Base-by-base conservation (phyloP, 352 stramenopile species). In the Phytopythium vexans region DNA sequence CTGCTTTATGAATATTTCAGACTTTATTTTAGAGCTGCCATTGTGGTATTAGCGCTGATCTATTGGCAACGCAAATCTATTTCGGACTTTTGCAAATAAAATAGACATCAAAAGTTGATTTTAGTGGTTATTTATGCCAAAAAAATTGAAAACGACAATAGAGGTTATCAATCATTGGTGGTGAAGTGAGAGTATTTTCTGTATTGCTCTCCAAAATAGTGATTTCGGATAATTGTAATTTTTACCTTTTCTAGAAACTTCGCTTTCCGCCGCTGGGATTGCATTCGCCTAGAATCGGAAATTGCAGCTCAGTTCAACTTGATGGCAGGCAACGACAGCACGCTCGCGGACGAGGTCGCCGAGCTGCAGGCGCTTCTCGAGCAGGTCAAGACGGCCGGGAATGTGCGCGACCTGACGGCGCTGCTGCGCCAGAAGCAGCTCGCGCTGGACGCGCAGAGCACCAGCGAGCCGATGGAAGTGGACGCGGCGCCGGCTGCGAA, bases 321-420 rank as follows among this genome's bases (percentile, higher is more conserved):
- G 8, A 31, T n/a, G 10, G 3, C 27, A 42, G 27, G 11, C 41
- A 12, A 41, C 2, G 59, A 61, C 44, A 70, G 50, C 39, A 39
- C 49, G 8, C 35, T 89, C 4, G 48, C 43, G 37, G 68, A 70
- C 27, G 85, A 94, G 53, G 69, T 93, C 32, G 48, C 60, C 0
- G 85, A 94, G 72, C 68, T 94, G 49, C 58, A 88, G 69, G 51
- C 68, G 58, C 62, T 94, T 16, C 62, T 94, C 41, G 51, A 56
- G 50, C 69, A 75, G 40, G 59, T 60, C 16, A 83, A 85, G 62
- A 80, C 72, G 14, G 41, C 41, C 8, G 82, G 82, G 40, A 89
- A 92, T 47, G 60, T 68, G 41, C 66, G 70, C 40, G 85, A 95
- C 52, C 62, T 94, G 45, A 54, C 75, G 48, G 64, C 75, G 44